Percentiles rank a stretch among this genome's conserved stretches.
Evolutionary conservation across 2,329 filamentous ascomycete genomes (phyloP).

Genomic region (Penicillium verrucosum): DNA sequence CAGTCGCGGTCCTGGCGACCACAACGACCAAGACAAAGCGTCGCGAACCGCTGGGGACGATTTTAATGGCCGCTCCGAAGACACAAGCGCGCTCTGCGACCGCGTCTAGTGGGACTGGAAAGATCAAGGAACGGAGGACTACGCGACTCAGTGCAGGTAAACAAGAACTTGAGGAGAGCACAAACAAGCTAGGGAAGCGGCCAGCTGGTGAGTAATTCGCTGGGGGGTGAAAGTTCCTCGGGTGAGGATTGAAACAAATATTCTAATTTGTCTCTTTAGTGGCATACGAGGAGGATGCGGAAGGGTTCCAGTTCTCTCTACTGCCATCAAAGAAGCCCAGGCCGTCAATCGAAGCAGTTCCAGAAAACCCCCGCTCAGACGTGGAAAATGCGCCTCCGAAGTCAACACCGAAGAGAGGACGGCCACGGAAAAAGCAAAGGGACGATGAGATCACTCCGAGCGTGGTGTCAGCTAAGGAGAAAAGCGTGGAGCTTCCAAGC

Average conservation of each 20-base stretch:
- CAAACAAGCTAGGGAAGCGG: conserved; percentile 41
- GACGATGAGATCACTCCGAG: conserved; percentile 19
- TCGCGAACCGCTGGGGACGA: conserved; percentile 37
- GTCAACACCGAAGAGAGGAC: conserved; percentile 35
- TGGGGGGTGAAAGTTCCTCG: too few relatives aligned
- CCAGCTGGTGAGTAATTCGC: conserved; percentile 35
- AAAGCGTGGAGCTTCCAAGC: conserved; percentile 20
- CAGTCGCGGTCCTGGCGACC: conserved; percentile 37
- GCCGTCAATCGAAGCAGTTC: conserved; percentile 38
- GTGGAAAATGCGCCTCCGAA: conserved; percentile 36
- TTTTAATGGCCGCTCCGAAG: conserved; percentile 40
- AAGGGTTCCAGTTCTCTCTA: conserved; percentile 72
- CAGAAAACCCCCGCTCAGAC: conserved; percentile 37
- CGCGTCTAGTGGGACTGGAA: conserved; percentile 24
- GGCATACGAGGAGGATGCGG: conserved; percentile 70
- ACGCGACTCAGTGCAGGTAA: conserved; percentile 39
- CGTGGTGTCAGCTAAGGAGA: conserved; percentile 17
- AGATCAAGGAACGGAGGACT: conserved; percentile 26
- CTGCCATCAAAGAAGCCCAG: conserved; percentile 63
- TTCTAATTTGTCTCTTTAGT: conserved; percentile 10
- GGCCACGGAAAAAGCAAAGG: conserved; percentile 44
- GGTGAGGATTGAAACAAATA: conserved; percentile 3
- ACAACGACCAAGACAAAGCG: conserved; percentile 35
- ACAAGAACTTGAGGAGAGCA: conserved; percentile 24
- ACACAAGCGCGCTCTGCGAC: conserved; percentile 36